Percentiles rank a stretch among this genome's conserved stretches.
Conservation (phyloP, 805 yeast genomes). For the Nakazawaea pomicola region DNA sequence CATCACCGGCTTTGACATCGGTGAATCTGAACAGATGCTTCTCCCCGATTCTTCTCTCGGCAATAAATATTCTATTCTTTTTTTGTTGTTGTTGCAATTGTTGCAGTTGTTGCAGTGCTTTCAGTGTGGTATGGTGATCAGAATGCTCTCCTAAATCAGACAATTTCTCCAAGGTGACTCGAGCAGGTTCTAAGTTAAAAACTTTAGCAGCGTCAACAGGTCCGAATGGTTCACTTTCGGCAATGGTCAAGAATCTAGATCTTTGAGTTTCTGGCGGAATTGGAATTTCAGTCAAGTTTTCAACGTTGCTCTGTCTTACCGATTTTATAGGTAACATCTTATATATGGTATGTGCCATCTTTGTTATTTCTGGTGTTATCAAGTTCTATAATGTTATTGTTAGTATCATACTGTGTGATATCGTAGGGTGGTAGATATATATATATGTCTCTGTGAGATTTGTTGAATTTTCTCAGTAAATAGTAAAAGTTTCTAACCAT, state of each 20-base stretch:
- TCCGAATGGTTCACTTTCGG: slow-evolving; percentile 94
- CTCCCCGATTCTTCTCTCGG: slow-evolving; percentile 37
- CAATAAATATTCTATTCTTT: too few relatives aligned
- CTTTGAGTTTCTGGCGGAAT: slow-evolving; percentile 76
- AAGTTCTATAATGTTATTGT: slow-evolving; percentile 34
- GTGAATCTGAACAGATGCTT: slow-evolving; percentile 69
- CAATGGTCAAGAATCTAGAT: slow-evolving; percentile 81
- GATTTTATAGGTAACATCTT: slow-evolving; percentile 77
- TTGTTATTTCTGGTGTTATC: slow-evolving; percentile 50
- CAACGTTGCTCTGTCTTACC: slow-evolving; percentile 39
- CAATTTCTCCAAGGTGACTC: slow-evolving; percentile 64
- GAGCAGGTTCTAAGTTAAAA: slow-evolving; percentile 84
- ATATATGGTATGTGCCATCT: slow-evolving; percentile 59
- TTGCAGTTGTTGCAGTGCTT: neutral
- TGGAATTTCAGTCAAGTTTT: slow-evolving; percentile 91
- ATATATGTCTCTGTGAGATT: too few relatives aligned
- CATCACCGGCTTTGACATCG: slow-evolving; percentile 65
- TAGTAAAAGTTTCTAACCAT: slow-evolving; percentile 48
- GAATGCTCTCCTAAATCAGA: slow-evolving; percentile 54
- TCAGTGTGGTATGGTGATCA: slow-evolving; percentile 23
- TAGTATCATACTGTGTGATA: slow-evolving; percentile 34
- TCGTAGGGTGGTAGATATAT: too few relatives aligned
- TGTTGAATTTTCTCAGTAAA: too few relatives aligned
- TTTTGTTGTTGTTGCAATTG: too few relatives aligned
- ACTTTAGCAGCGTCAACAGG: slow-evolving; percentile 91